Evolutionary conservation across 306 rosid genomes (phyloP), one percentile per base, ranked within the genome.

Genomic region (Canavalia ensiformis): DNA sequence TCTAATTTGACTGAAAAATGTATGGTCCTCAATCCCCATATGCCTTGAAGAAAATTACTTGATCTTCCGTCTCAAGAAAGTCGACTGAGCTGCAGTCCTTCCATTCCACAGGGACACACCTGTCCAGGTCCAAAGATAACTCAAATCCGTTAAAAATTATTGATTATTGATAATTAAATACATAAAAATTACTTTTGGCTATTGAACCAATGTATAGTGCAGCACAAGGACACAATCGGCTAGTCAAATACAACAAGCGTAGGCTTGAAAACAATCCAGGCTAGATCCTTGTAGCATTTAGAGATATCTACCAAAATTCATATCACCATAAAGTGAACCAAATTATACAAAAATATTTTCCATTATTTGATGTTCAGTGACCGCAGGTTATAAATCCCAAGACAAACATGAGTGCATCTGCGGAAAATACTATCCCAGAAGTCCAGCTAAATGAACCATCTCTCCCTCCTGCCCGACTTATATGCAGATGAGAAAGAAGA

Each of bases 101-200:
- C 68, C 44, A 64, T 62, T 52, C 47, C 76, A 68, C 39, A 34
- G 78, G 9, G 55, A 50, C 82, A 80, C 59, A 18, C 63, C 78
- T 80, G 75, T 47, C 68, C 8, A 54, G 4, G 50, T 33, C 70
- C 55, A 41, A 37, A 55, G 55, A 59, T 44, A 74, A 65, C 52
- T 55, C 56, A 44, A 46, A 39, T 31, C 54, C 64, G 73, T 76
- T 54, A 7, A 8, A 77, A 64, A 18, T 31, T 70, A 76, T 41
- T 33, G 49, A 10, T 34, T 3, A 34, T 49, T 12, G 73, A 54
- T 46, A 62, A 67, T 29, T 44, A 62, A 41, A 68, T 28, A 46
- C 47, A 64, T 58, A 62, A 76, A 58, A 65, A 34, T 10, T 5
- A 62, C 8, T 13, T 29, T 74, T 63, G 12, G 4, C 47, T 72